Evolutionary conservation across 2,329 filamentous ascomycete species (phyloP), one percentile per base, ranked within the genome.

Genomic region (Exophiala viscosa): DNA sequence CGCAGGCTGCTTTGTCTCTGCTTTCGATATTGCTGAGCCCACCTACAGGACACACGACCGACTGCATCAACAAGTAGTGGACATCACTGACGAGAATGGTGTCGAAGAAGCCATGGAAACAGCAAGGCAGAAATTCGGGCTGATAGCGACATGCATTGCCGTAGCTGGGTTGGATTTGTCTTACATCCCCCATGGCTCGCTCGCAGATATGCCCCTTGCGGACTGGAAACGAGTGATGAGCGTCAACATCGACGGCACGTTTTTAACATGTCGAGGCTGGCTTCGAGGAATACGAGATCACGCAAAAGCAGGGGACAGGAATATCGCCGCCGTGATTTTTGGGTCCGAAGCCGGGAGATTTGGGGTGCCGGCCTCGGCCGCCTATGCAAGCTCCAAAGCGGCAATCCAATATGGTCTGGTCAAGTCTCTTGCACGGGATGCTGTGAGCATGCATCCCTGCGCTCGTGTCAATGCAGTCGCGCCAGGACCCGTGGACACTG

Each of bases 381-480:
- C 76, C 18, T 77, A 77, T 52, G 70, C 72, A 6, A 63, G 73
- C 33, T 69, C 65, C 5, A 77, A 78, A 56, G 69, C 70, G 41
- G 74, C 74, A 2, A 72, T 76, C 11, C 74, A 77, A 57, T 64
- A 62, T 31, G 73, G 74, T 2, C 56, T 77, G 23, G 60, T 77
- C 45, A 65, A 67, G 51, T 72, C 67, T 41, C 59, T 78, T 48
- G 68, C 69, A 43, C 67, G 65, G 7, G 75, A 76, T 55, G 70
- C 68, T 4, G 66, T 66, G 34, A 65, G 67, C 52, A 67, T 73
- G 17, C 70, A 65, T 52, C 59, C 18, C 59, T 62, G n/a, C 68
- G 70, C 18, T 18, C 67, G 74, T 44, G 70, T 77, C 17, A 77
- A 76, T 60, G 72, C 71, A 7, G 66, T 77, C 20, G 74, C 74